phyloP scores from a whole-genome alignment of 495 filamentous ascomycete species.

The Podospora pseudoanserina region DNA sequence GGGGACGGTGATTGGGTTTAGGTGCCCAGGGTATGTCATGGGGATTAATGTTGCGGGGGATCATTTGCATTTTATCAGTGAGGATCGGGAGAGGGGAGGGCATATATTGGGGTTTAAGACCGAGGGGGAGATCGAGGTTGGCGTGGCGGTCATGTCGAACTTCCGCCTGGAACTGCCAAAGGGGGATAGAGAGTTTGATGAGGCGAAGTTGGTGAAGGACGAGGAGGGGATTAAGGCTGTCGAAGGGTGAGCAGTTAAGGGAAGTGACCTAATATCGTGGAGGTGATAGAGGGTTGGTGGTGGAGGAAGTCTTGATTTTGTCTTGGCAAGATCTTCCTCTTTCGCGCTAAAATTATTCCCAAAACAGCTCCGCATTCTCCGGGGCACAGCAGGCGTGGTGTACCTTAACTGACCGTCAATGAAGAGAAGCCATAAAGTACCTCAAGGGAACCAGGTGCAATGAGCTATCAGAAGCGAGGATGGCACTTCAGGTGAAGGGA shows the following conservation, averaged over 20 bases:
- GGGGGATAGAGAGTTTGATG: conserved; percentile 41
- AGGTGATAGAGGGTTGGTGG: too few relatives aligned
- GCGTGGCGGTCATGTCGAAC: conserved; percentile 30
- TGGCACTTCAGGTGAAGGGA: too few relatives aligned
- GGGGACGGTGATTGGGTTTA: conserved; percentile 49
- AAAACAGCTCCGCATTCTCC: too few relatives aligned
- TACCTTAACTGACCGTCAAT: too few relatives aligned
- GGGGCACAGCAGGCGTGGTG: too few relatives aligned
- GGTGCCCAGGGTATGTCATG: conserved; percentile 44
- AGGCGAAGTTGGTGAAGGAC: conserved; percentile 38
- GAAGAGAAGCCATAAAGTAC: too few relatives aligned
- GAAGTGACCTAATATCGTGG: background rate
- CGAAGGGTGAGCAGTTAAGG: conserved; percentile 25
- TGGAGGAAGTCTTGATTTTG: too few relatives aligned
- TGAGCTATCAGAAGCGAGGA: too few relatives aligned
- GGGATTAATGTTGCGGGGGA: conserved; percentile 50
- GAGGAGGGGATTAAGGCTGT: conserved; percentile 30
- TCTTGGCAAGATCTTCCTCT: too few relatives aligned
- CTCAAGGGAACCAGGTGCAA: too few relatives aligned
- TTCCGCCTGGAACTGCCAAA: conserved; percentile 41
- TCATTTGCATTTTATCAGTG: conserved; percentile 51
- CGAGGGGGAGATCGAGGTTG: conserved; percentile 35
- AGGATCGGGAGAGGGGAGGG: conserved; percentile 42
- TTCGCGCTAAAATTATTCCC: too few relatives aligned
- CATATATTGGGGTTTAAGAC: conserved; percentile 48